Conservation (phyloP, 371 early-diverging fungal genomes). For the Apophysomyces variabilis region DNA sequence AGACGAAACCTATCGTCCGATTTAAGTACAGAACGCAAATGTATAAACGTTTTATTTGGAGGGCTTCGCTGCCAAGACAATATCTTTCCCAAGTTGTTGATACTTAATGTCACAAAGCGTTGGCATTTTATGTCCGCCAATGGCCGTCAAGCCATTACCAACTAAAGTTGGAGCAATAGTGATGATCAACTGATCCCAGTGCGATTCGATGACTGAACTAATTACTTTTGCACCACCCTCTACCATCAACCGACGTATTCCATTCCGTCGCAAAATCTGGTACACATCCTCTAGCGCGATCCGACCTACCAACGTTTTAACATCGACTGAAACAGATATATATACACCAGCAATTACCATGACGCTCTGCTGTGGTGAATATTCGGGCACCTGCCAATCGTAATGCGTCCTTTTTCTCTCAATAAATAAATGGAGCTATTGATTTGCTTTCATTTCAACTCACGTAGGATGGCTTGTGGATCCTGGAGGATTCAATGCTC, state of each 20-base stretch:
- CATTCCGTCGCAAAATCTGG: conserved; percentile 25
- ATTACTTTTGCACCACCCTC: conserved; percentile 93
- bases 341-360: conserved; percentile 11
- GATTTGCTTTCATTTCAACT: neutral
- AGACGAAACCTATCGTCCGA: too few relatives aligned
- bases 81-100: conserved; percentile 35
- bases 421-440: conserved; percentile 19
- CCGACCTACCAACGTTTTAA: neutral
- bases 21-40: neutral
- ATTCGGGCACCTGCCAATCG: conserved; percentile 55
- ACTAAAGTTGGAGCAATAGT: conserved; percentile 82
- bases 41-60: neutral
- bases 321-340: neutral
- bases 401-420: conserved; percentile 27
- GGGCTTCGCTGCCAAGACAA: conserved; percentile 26
- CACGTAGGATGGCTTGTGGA: neutral
- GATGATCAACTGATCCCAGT: conserved; percentile 66
- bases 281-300: conserved; percentile 26
- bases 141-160: conserved; percentile 61
- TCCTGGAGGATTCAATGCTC: conserved; percentile 1
- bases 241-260: conserved; percentile 78
- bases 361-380: conserved; percentile 25
- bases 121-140: conserved; percentile 11
- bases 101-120: conserved; percentile 21
- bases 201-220: conserved; percentile 59